Evolutionary conservation across 75 land plant genomes (phyloP).

Genomic region (Cupressus sempervirens): DNA sequence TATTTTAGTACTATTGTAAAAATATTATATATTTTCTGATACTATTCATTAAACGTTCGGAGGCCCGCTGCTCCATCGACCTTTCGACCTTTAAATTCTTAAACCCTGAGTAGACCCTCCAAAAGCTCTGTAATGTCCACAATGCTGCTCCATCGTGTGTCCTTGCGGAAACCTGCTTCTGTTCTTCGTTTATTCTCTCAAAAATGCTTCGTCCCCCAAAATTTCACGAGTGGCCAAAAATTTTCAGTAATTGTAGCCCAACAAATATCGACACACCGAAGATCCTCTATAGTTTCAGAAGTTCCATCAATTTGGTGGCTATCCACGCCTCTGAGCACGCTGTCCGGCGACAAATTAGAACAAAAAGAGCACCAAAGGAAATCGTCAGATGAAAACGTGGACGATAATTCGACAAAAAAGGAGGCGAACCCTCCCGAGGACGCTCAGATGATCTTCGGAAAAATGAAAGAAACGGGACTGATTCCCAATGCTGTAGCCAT

Average conservation of each 20-base stretch:
- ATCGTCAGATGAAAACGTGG: neutral
- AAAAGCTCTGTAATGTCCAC: neutral
- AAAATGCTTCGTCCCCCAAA: neutral
- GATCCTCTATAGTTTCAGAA: neutral
- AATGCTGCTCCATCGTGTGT: neutral
- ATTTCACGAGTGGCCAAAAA: neutral
- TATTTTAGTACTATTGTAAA: no score
- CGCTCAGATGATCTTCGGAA: constrained; percentile 63
- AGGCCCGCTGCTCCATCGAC: no score
- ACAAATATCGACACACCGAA: neutral
- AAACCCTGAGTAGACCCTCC: neutral
- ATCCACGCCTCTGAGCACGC: neutral
- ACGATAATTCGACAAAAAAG: neutral
- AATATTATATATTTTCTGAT: no score
- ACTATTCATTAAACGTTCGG: no score
- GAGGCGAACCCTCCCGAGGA: constrained; percentile 10
- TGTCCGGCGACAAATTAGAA: neutral
- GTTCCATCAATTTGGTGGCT: neutral
- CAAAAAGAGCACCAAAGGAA: neutral
- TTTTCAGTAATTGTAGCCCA: neutral
- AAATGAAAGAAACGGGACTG: constrained; percentile 76
- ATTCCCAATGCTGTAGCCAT: constrained; percentile 77
- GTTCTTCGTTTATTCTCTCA: neutral
- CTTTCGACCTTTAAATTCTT: no score
- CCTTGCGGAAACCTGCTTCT: neutral